These are phyloP conservation scores for Tuber borchii DNA, from an alignment of 495 filamentous ascomycete species.

Conservation along the genomic window DNA sequence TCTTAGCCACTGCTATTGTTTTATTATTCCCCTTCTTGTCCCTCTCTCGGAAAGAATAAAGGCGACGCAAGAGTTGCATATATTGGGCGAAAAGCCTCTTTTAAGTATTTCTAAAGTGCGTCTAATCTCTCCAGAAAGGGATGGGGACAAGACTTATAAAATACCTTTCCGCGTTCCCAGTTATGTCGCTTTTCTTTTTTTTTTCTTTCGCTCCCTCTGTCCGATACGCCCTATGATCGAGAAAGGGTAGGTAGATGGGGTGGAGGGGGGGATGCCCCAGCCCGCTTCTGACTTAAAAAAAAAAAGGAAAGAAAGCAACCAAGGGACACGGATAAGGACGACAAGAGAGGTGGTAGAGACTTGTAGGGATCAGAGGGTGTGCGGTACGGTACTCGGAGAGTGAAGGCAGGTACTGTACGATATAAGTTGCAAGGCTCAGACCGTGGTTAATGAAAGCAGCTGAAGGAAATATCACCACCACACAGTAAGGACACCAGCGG, in stretches of 20 bases:
- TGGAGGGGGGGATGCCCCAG: not conserved
- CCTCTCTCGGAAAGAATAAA: constrained; percentile 1
- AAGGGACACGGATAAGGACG: not conserved
- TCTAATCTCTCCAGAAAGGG: not conserved
- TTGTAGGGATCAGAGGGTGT: not conserved
- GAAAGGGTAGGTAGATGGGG: not conserved
- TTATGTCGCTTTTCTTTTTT: not conserved
- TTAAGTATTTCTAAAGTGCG: not conserved
- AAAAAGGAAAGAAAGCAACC: not conserved
- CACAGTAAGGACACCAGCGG: not conserved
- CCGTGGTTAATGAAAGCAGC: not conserved
- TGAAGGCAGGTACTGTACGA: not conserved
- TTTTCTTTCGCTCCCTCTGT: not conserved
- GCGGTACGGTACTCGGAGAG: not conserved
- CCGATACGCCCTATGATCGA: not conserved
- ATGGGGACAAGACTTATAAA: not conserved
- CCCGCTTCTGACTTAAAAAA: not conserved
- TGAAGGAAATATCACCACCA: not conserved
- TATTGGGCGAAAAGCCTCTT: constrained; percentile 3
- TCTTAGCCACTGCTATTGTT: constrained; percentile 26
- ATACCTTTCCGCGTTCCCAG: not conserved
- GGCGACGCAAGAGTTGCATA: constrained; percentile 1
- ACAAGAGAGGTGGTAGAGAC: not conserved
- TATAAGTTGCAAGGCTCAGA: not conserved
- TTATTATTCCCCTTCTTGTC: not conserved